Evolutionary conservation across 352 stramenopile species (phyloP).

Genomic region (Aphanomyces stellatus): DNA sequence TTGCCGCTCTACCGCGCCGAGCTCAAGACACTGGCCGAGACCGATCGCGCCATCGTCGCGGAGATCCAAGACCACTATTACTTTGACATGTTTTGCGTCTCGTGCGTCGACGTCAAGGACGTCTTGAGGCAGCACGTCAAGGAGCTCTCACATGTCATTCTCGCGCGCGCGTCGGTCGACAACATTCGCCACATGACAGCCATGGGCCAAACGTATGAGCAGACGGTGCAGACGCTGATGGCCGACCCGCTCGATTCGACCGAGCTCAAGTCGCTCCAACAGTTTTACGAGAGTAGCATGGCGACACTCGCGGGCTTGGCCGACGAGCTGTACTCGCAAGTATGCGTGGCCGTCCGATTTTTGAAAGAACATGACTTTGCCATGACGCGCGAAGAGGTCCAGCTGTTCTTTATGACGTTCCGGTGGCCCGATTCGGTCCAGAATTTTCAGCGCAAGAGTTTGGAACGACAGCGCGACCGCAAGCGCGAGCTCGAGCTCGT

Average conservation of each 20-base stretch:
- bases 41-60: constrained; percentile 38
- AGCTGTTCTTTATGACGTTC: constrained; percentile 86
- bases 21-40: constrained; percentile 36
- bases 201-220: constrained; percentile 82
- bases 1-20: constrained; percentile 44
- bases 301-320: constrained; percentile 65
- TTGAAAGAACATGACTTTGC: constrained; percentile 83
- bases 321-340: constrained; percentile 60
- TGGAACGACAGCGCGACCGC: constrained; percentile 84
- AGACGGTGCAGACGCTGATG: constrained; percentile 81
- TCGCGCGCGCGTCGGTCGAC: constrained; percentile 77
- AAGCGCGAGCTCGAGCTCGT: constrained; percentile 86
- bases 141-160: constrained; percentile 46
- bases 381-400: constrained; percentile 82
- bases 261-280: constrained; percentile 83
- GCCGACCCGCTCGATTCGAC: constrained; percentile 83
- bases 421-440: constrained; percentile 89
- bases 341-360: constrained; percentile 77
- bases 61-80: constrained; percentile 79
- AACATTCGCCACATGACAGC: constrained; percentile 80
- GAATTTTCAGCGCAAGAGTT: constrained; percentile 84
- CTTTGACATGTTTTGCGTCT: constrained; percentile 86
- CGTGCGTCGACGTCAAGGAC: constrained; percentile 80
- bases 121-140: constrained; percentile 73
- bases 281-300: constrained; percentile 74